Evolutionary conservation across 305 asterid species (phyloP), one percentile per base, ranked within the genome.

Genomic region (Fraxinus sp.): DNA sequence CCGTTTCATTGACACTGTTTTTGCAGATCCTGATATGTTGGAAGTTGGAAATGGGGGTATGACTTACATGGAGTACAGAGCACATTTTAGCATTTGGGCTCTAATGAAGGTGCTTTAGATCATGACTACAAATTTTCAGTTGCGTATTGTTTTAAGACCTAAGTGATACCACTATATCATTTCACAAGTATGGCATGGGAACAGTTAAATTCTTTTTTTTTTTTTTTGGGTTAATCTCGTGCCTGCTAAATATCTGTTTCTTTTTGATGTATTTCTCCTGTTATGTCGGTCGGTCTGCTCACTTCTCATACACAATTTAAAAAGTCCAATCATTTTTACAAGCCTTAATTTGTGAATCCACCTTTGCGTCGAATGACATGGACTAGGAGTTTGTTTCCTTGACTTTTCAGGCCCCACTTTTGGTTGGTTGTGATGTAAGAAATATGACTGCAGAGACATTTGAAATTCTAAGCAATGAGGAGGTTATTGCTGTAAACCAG

Each of bases 31-130:
- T 57, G 99, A 95, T 88, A 95, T 95, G 99, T 89, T 95, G 78
- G 99, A 96, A 90, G 98, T 96, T 87, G 99, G 99, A 66, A 96
- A 96, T 77, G 98, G 98, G 59, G 99, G 99, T 83, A 96, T 96
- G 99, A 91, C 88, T 79, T 86, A 88, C 83, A 80, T 82, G 72
- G 99, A 96, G 85, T 96, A 96, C 88, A 91, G 90, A 81, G 91
- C 97, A 43, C 99, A 96, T 90, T 96, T 95, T 85, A 96, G 98
- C 90, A 92, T 96, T 81, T 96, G 99, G 99, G 96, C 98, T 83
- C 83, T 96, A 84, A 93, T 94, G 98, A 96, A 96, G 99, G 99
- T 94, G 74, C 79, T 77, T 14, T 68, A 77, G 77, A 72, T 75
- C 59, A 55, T 74, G 7, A 52, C 77, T 33, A 33, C 46, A 32